Conservation (phyloP, 2,329 filamentous ascomycete genomes). For the Pyricularia pennisetigena region DNA sequence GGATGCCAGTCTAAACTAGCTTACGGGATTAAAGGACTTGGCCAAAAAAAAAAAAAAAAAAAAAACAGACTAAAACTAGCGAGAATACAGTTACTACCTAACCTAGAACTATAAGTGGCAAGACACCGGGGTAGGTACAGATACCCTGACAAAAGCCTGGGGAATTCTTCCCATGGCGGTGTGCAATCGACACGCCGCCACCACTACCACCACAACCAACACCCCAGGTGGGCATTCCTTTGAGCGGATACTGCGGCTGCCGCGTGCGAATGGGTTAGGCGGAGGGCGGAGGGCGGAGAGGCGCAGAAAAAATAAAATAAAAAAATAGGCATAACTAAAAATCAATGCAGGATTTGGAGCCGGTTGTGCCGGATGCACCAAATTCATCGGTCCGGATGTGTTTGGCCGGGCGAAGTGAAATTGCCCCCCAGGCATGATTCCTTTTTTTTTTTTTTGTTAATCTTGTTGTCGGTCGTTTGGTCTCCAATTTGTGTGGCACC, state of each 20-base stretch:
- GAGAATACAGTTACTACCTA: neutral
- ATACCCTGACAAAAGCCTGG: neutral
- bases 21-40: neutral
- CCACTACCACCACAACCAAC: neutral
- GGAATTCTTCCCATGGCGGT: neutral
- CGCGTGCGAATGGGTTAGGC: neutral
- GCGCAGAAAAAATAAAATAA: no score
- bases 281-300: neutral
- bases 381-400: neutral
- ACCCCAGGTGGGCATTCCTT: neutral
- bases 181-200: neutral
- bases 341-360: neutral
- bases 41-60: neutral
- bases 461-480: neutral
- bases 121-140: neutral
- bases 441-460: neutral
- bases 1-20: neutral
- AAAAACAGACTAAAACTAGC: neutral
- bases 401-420: neutral
- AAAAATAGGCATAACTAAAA: neutral
- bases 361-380: neutral
- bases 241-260: neutral
- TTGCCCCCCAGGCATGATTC: neutral
- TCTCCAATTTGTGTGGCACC: neutral
- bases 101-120: neutral